Percentiles rank a stretch among this genome's conserved stretches.
Evolutionary conservation across 176 grass and related monocot genomes (phyloP).

Genomic region (Oryza rufipogon): DNA sequence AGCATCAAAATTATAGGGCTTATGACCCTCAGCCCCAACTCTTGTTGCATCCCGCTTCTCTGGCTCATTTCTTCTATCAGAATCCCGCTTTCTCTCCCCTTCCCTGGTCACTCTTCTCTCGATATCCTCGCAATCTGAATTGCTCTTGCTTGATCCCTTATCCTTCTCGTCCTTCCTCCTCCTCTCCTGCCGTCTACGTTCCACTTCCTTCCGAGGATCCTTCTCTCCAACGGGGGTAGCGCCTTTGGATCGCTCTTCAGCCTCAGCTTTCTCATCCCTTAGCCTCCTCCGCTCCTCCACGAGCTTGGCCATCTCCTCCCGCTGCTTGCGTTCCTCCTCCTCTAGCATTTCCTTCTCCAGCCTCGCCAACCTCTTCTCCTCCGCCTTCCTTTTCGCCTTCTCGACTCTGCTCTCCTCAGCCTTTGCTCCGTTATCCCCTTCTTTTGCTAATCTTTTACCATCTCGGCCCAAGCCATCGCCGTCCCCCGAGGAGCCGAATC

Average conservation of each 20-base stretch:
- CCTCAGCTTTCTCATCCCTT: slow-evolving; percentile 80
- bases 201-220: slow-evolving; percentile 63
- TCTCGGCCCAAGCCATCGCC: slow-evolving; percentile 36
- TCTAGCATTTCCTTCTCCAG: slow-evolving; percentile 94
- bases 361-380: slow-evolving; percentile 82
- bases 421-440: slow-evolving; percentile 64
- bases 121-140: slow-evolving; percentile 82
- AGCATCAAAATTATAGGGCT: slow-evolving; percentile 46
- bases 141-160: slow-evolving; percentile 88
- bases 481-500: slow-evolving; percentile 53
- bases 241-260: slow-evolving; percentile 72
- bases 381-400: slow-evolving; percentile 83
- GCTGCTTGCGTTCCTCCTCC: slow-evolving; percentile 96
- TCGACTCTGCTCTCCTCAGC: slow-evolving; percentile 73
- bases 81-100: slow-evolving; percentile 56
- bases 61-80: slow-evolving; percentile 56
- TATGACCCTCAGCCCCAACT: slow-evolving; percentile 46
- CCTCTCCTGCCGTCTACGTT: slow-evolving; percentile 64
- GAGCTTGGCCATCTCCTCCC: slow-evolving; percentile 83
- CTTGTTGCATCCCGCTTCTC: slow-evolving; percentile 48
- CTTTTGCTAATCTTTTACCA: slow-evolving; percentile 53
- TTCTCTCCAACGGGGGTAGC: slow-evolving; percentile 75
- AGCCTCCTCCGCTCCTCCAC: slow-evolving; percentile 91
- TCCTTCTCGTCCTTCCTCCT: slow-evolving; percentile 84
- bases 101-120: slow-evolving; percentile 61